Evolutionary conservation across 2,329 filamentous ascomycete species (phyloP).

Genomic region (Sclerotinia spermophila): DNA sequence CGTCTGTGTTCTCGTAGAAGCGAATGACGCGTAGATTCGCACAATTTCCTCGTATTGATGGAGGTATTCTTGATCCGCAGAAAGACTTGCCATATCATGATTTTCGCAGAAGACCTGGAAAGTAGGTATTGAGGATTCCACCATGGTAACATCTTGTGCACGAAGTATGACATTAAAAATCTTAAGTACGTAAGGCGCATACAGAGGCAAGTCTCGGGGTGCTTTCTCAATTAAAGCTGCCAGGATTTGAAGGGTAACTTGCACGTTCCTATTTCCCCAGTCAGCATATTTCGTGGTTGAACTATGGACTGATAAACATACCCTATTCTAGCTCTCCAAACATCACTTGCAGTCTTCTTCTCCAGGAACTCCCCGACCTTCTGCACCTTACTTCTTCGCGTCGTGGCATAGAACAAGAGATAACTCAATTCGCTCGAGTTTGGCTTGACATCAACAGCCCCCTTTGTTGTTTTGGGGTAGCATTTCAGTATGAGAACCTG

Average conservation of each 20-base stretch:
- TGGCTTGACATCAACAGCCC: constrained; percentile 86
- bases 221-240: constrained; percentile 90
- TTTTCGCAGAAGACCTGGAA: constrained; percentile 87
- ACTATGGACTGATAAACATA: constrained; percentile 44
- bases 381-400: constrained; percentile 88
- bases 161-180: constrained; percentile 79
- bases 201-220: constrained; percentile 84
- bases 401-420: constrained; percentile 93
- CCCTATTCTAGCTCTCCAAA: constrained; percentile 85
- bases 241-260: constrained; percentile 91
- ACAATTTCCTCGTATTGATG: constrained; percentile 80
- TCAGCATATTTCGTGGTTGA: constrained; percentile 22
- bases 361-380: constrained; percentile 95
- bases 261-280: constrained; percentile 66
- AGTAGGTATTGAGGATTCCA: constrained; percentile 81
- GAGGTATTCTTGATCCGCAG: constrained; percentile 81
- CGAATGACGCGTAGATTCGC: constrained; percentile 72
- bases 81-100: constrained; percentile 80
- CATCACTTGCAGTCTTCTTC: constrained; percentile 87
- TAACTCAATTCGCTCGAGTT: constrained; percentile 97
- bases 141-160: constrained; percentile 85
- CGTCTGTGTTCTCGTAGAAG: constrained; percentile 57
- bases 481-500: constrained; percentile 95
- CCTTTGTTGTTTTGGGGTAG: constrained; percentile 90
- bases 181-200: constrained; percentile 78